Conservation (phyloP, 768 basidiomycete species). For the Tubosaeta sp. region DNA sequence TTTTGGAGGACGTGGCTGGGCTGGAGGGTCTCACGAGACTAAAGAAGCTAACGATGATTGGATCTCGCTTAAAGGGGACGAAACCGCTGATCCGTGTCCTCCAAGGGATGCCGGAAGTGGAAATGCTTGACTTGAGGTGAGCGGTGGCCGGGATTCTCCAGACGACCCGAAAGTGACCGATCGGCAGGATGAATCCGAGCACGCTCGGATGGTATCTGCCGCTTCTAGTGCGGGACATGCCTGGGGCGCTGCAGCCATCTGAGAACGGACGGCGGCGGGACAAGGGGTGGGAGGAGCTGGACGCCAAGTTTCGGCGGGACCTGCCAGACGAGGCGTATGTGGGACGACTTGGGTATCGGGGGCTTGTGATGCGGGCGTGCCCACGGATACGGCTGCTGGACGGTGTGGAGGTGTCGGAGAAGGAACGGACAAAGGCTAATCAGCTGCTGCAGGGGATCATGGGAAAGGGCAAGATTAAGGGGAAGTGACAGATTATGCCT, state of each 20-base stretch:
- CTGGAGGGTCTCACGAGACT: conserved; percentile 72
- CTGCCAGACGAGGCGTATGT: conserved; percentile 87
- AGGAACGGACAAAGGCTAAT: conserved; percentile 82
- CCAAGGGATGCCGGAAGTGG: conserved; percentile 69
- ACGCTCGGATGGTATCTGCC: conserved; percentile 96
- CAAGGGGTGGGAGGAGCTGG: conserved; percentile 45
- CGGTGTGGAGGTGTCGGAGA: conserved; percentile 76
- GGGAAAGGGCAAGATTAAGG: conserved; percentile 38
- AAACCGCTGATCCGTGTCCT: conserved; percentile 70
- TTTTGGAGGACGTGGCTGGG: conserved; percentile 67
- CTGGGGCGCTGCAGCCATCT: conserved; percentile 63
- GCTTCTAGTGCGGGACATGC: conserved; percentile 65
- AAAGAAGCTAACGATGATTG: conserved; percentile 83
- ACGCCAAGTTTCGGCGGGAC: conserved; percentile 81
- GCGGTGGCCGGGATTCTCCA: conserved; percentile 19
- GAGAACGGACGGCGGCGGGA: conserved; percentile 31
- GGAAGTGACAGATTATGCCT: conserved; percentile 31
- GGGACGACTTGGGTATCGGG: conserved; percentile 85
- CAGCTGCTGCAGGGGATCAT: conserved; percentile 57
- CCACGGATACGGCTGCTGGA: conserved; percentile 68
- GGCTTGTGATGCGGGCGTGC: conserved; percentile 79
- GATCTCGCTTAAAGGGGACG: conserved; percentile 71
- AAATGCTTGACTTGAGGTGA: conserved; percentile 90
- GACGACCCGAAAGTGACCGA: conserved; percentile 26
- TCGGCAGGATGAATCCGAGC: conserved; percentile 85